Evolutionary conservation across 331 rosid species (phyloP).

Genomic region (Dryas integrifolia): DNA sequence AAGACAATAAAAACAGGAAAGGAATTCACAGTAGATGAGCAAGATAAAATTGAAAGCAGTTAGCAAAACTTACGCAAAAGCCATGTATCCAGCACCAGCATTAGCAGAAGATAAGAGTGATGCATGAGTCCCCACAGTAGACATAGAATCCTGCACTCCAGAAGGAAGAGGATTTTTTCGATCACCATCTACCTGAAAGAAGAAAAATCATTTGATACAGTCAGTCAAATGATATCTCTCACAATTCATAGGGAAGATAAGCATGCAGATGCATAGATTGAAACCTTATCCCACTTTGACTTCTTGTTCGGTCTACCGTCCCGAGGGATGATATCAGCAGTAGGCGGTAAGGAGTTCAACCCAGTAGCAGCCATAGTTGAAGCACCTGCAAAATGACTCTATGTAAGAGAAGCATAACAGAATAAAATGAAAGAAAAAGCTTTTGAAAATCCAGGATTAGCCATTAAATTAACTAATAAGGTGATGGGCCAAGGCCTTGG

Average conservation of each 20-base stretch:
- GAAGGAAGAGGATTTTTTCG: constrained; percentile 59
- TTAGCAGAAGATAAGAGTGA: constrained; percentile 60
- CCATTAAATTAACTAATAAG: background rate
- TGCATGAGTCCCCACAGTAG: constrained; percentile 59
- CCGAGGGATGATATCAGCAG: constrained; percentile 32
- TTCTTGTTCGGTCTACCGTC: constrained; percentile 87
- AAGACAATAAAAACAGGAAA: background rate
- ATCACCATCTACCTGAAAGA: constrained; percentile 73
- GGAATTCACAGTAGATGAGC: background rate
- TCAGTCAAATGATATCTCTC: constrained; percentile 11
- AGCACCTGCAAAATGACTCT: constrained; percentile 41
- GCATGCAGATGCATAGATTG: constrained; percentile 17
- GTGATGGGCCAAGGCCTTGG: background rate
- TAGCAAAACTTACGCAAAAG: constrained; percentile 60
- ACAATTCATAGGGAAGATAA: constrained; percentile 17
- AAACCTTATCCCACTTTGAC: constrained; percentile 97
- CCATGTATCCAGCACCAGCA: constrained; percentile 72
- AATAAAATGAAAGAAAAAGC: background rate
- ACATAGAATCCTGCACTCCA: constrained; percentile 49
- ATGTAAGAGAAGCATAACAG: constrained; percentile 23
- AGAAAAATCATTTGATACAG: constrained; percentile 23
- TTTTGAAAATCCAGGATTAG: background rate
- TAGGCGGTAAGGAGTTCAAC: background rate
- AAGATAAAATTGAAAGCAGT: constrained; percentile 12
- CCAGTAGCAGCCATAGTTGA: constrained; percentile 38